phyloP scores from a whole-genome alignment of 2,329 filamentous ascomycete genomes.

The Rhytidhysteron rufulum region DNA sequence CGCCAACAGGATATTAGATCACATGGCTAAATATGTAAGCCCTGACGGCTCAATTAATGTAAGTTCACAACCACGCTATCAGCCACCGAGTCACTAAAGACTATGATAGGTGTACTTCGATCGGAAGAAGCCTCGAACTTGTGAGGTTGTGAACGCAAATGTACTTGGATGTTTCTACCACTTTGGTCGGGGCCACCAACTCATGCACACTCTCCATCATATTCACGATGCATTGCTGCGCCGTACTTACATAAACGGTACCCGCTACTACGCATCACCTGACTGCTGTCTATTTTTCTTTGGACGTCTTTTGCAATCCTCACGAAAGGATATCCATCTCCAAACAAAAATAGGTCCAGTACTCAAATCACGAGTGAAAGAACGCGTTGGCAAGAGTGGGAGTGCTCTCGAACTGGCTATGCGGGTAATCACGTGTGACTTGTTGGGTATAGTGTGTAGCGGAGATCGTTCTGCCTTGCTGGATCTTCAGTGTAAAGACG shows the following conservation, averaged over 20 bases:
- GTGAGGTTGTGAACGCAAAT: constrained; percentile 29
- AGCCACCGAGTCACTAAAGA: constrained; percentile 1
- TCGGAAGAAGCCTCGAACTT: constrained; percentile 17
- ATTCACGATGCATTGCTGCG: constrained; percentile 14
- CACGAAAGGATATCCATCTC: constrained; percentile 15
- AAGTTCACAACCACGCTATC: constrained; percentile 4
- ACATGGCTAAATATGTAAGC: constrained; percentile 15
- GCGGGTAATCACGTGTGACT: constrained; percentile 25
- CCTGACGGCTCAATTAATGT: constrained; percentile 20
- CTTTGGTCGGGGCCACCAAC: constrained; percentile 21
- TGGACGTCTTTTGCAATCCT: constrained; percentile 15
- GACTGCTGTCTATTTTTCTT: constrained; percentile 34
- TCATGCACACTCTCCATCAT: constrained; percentile 19
- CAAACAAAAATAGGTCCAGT: constrained; percentile 16
- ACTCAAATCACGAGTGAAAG: constrained; percentile 15
- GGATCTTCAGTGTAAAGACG: constrained; percentile 28
- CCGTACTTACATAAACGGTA: constrained; percentile 29
- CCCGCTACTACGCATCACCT: constrained; percentile 26
- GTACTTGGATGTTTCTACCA: constrained; percentile 29
- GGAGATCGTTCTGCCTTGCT: constrained; percentile 15
- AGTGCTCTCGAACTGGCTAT: constrained; percentile 23
- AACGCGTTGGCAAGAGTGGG: constrained; percentile 18
- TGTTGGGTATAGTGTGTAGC: constrained; percentile 15
- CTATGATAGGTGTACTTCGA: constrained; percentile 28
- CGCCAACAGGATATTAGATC: constrained; percentile 12